Evolutionary conservation across 2,329 filamentous ascomycete genomes (phyloP).

Genomic region (Aspergillus fructus): DNA sequence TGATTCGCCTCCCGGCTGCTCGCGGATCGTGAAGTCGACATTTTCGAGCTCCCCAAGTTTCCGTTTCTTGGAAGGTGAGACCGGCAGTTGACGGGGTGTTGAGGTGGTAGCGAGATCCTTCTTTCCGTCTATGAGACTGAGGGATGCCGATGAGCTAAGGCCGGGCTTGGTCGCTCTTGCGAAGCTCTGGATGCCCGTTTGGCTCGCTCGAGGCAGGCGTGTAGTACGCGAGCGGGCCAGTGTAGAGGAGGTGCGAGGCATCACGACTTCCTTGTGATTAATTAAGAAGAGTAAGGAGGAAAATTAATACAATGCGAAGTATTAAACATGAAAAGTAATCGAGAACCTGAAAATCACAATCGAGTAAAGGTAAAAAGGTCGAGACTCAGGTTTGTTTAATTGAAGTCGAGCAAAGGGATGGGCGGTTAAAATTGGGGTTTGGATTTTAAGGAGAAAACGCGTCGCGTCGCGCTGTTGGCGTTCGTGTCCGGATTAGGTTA

Average conservation of each 20-base stretch:
- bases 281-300: not conserved
- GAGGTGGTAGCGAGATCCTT: conserved; percentile 22
- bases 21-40: conserved; percentile 27
- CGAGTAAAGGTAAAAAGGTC: not conserved
- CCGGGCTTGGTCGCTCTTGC: conserved; percentile 46
- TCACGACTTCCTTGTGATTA: conserved; percentile 24
- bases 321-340: conserved; percentile 7
- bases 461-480: conserved; percentile 21
- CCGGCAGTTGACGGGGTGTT: conserved; percentile 21
- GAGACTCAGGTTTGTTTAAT: not conserved
- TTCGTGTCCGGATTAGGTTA: conserved; percentile 15
- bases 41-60: conserved; percentile 37
- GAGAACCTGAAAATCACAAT: not conserved
- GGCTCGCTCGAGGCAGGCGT: conserved; percentile 28
- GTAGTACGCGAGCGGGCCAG: conserved; percentile 13
- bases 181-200: conserved; percentile 44
- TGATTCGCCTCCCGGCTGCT: conserved; percentile 6
- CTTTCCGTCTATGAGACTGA: conserved; percentile 24
- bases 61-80: conserved; percentile 41
- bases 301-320: conserved; percentile 2
- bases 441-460: conserved; percentile 10
- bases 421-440: conserved; percentile 11
- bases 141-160: conserved; percentile 9
- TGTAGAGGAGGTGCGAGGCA: conserved; percentile 32
- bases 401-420: not conserved